Evolutionary conservation across 148 eudicot species (phyloP), one percentile per base, ranked within the genome.

Genomic region (Chenopodium berlandieri): DNA sequence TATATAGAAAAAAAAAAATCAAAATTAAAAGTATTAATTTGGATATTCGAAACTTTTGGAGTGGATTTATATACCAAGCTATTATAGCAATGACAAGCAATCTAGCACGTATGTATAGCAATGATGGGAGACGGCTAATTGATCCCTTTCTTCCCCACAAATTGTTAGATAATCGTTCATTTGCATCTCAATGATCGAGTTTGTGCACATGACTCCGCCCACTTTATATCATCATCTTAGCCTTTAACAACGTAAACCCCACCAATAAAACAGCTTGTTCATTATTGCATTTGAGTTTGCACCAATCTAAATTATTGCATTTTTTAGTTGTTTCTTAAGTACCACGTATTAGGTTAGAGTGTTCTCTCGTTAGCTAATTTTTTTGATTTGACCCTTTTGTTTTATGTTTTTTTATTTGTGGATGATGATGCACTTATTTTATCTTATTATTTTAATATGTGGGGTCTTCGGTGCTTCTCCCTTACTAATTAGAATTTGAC

Each of bases 171-270:
- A 16, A 60, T 60, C n/a, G 23, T n/a, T 19, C 14, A 25, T 4
- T 22, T 63, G 32, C 46, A n/a, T 37, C 16, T 76, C 14, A n/a
- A 75, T 14, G 65, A 40, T 40, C 7, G 44, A 10, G 80, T 16
- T 30, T 32, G n/a, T 71, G 79, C 83, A 81, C 83, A 81, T 81
- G 79, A 81, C 65, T 44, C 34, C 69, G 48, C 63, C 47, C 73
- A 73, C 72, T 80, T 73, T 27, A 73, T 73, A 81, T 75, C 83
- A 81, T 52, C 12, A 65, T 32, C 37, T 20, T 34, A 40, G 62
- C 47, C 52, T 81, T 56, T 52, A 50, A 81, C 68, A 76, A 66
- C 78, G 48, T 74, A 81, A 63, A 74, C 83, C 83, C 78, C 78
- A 74, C 78, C 25, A 81, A 50, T 44, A 30, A 56, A 56, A 16